A percentile compares a stretch with the other conserved stretches of the same genome.
These are phyloP conservation scores for Penicillium occitanis DNA, from an alignment of 2,329 filamentous ascomycete species.

Conservation along the genomic window DNA sequence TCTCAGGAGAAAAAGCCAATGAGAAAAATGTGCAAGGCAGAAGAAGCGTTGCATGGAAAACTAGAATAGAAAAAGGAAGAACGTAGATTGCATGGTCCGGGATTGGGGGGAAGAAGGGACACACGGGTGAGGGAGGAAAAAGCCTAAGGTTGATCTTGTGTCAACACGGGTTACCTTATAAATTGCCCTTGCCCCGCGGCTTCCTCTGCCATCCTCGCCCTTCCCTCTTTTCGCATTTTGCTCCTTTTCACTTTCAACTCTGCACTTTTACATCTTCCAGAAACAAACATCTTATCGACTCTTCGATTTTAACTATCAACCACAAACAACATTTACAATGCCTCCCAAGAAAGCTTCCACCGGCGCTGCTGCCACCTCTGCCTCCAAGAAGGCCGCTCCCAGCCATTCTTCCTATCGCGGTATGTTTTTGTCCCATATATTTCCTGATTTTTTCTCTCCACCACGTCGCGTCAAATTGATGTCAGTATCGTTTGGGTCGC, in stretches of 20 bases:
- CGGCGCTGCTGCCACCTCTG: conserved; percentile 43
- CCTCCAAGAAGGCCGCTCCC: conserved; percentile 60
- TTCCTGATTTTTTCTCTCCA: conserved; percentile 45
- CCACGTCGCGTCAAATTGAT: conserved; percentile 47
- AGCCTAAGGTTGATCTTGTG: conserved; percentile 39
- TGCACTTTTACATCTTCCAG: conserved; percentile 16
- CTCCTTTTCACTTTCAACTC: conserved; percentile 29
- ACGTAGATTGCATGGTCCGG: conserved; percentile 4
- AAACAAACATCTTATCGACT: conserved; percentile 21
- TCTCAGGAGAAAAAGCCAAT: conserved; percentile 9
- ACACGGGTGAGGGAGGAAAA: conserved; percentile 6
- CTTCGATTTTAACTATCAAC: conserved; percentile 20
- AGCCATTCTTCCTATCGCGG: conserved; percentile 67
- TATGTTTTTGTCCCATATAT: conserved; percentile 42
- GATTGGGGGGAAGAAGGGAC: neutral
- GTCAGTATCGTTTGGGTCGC: conserved; percentile 50
- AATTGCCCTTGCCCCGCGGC: conserved; percentile 44
- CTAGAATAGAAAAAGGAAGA: conserved; percentile 7
- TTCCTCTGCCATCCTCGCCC: conserved; percentile 34
- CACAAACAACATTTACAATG: conserved; percentile 49
- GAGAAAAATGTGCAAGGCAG: conserved; percentile 8
- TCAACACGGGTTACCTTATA: conserved; percentile 45
- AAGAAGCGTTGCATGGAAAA: neutral
- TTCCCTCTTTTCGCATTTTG: conserved; percentile 38
- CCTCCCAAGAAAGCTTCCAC: conserved; percentile 63